Conservation (phyloP, 1,284 basidiomycete species). For the Cryptococcus jaspeensis region DNA sequence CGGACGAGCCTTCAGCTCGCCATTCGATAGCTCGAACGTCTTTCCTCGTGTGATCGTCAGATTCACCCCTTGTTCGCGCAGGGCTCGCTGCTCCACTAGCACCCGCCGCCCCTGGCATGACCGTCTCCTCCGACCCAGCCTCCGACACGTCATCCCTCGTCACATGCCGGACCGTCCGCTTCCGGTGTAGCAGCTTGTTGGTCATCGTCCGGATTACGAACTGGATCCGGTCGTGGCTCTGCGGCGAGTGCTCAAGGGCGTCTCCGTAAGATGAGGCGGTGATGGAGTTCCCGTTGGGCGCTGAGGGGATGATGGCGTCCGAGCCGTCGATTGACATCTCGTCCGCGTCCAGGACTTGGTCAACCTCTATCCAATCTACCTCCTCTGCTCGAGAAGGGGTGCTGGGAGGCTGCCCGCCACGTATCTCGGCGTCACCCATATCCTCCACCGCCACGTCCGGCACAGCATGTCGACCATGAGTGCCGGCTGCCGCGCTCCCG, state of each 20-base stretch:
- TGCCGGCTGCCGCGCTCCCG: conserved; percentile 1
- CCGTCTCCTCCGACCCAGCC: conserved; percentile 13
- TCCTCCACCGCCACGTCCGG: conserved; percentile 20
- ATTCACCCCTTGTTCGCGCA: too few relatives aligned
- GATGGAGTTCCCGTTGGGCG: conserved; percentile 12
- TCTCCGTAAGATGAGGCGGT: conserved; percentile 25
- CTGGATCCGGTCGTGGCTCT: conserved; percentile 46
- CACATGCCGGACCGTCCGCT: conserved; percentile 45
- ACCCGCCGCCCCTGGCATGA: not conserved
- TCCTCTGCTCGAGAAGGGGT: conserved; percentile 15
- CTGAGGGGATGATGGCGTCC: conserved; percentile 9
- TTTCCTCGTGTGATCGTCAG: not conserved
- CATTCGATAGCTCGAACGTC: conserved; percentile 12
- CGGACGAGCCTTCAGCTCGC: not conserved
- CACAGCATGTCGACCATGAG: not conserved
- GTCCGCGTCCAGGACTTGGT: conserved; percentile 23
- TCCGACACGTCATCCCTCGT: conserved; percentile 7
- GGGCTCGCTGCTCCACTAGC: too few relatives aligned
- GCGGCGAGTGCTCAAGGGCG: conserved; percentile 37
- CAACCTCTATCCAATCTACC: conserved; percentile 51
- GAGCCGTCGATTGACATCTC: not conserved
- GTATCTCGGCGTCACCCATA: conserved; percentile 7
- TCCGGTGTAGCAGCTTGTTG: conserved; percentile 51
- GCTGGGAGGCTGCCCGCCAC: not conserved
- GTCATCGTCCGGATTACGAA: conserved; percentile 54